Conservation (phyloP, 768 basidiomycete genomes). For the Sporobolomyces phaffii region DNA sequence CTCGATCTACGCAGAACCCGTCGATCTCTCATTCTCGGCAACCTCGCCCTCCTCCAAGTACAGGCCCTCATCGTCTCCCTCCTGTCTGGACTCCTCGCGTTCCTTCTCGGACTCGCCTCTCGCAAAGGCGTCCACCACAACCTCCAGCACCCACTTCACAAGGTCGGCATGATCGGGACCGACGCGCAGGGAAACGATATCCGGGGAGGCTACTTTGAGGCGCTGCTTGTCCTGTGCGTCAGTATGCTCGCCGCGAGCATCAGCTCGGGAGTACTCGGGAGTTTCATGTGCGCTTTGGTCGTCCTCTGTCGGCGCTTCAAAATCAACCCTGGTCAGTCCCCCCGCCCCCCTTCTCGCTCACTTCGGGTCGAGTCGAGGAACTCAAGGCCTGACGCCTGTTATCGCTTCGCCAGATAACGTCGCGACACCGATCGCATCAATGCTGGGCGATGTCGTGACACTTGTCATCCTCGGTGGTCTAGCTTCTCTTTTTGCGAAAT, state of each 20-base stretch:
- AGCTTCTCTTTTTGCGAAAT: constrained; percentile 31
- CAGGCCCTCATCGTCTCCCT: constrained; percentile 86
- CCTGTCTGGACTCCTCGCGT: constrained; percentile 70
- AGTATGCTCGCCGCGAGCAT: constrained; percentile 56
- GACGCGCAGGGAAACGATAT: constrained; percentile 8
- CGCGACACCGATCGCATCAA: constrained; percentile 85
- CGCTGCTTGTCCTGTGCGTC: constrained; percentile 49
- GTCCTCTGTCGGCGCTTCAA: constrained; percentile 67
- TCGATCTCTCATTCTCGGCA: constrained; percentile 66
- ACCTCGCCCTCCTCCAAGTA: constrained; percentile 79
- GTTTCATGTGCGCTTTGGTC: constrained; percentile 83
- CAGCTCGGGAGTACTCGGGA: constrained; percentile 72
- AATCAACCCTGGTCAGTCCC: constrained; percentile 69
- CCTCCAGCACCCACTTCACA: constrained; percentile 31
- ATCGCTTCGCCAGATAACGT: constrained; percentile 96
- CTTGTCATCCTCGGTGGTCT: constrained; percentile 68
- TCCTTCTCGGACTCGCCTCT: constrained; percentile 58
- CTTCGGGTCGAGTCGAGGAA: too few species aligned
- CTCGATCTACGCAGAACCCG: constrained; percentile 67
- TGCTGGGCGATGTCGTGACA: constrained; percentile 86
- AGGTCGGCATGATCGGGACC: constrained; percentile 3
- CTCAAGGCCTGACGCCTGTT: too few species aligned
- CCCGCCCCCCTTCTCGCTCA: not conserved
- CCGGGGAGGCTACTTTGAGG: constrained; percentile 47
- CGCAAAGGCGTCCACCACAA: constrained; percentile 37